Percentiles rank a stretch among this genome's conserved stretches.
Conservation (phyloP, 176 grass and related monocot species). For the Thalia dealbata region DNA sequence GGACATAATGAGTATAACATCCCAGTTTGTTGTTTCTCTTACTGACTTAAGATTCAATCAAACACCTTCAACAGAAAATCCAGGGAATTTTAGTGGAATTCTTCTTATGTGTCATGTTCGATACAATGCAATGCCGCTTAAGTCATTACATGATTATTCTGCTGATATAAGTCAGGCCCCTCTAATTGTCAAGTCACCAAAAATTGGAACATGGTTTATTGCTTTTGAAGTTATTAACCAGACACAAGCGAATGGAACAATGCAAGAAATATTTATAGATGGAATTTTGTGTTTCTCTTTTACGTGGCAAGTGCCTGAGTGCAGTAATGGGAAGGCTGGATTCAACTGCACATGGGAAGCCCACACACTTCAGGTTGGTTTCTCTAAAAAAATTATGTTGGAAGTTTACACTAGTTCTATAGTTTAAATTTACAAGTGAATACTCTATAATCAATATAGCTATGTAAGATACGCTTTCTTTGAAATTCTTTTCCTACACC, state of each 20-base stretch:
- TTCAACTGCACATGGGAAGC: slow-evolving; percentile 62
- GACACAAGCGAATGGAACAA: slow-evolving; percentile 32
- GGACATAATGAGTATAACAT: slow-evolving; percentile 48
- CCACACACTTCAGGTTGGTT: slow-evolving; percentile 55
- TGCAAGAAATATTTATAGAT: slow-evolving; percentile 23
- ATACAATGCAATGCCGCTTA: slow-evolving; percentile 59
- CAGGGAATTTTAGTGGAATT: slow-evolving; percentile 13
- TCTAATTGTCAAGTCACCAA: slow-evolving; percentile 66
- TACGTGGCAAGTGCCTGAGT: slow-evolving; percentile 61
- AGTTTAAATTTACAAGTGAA: not conserved
- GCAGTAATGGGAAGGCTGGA: slow-evolving; percentile 72
- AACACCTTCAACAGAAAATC: slow-evolving; percentile 28
- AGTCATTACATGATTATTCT: slow-evolving; percentile 72
- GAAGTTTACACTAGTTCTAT: not conserved
- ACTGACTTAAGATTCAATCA: slow-evolving; percentile 26
- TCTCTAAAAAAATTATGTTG: not conserved
- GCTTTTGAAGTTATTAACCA: slow-evolving; percentile 52
- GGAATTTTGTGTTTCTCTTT: slow-evolving; percentile 71
- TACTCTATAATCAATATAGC: not conserved
- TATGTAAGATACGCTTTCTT: not conserved
- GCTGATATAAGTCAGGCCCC: slow-evolving; percentile 45
- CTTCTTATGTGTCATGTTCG: slow-evolving; percentile 44
- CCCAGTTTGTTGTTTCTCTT: slow-evolving; percentile 52
- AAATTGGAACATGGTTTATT: slow-evolving; percentile 84
- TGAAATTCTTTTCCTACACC: not conserved